Base-by-base conservation (phyloP, 2,329 filamentous ascomycete genomes). In the Penicillium corylophilum region DNA sequence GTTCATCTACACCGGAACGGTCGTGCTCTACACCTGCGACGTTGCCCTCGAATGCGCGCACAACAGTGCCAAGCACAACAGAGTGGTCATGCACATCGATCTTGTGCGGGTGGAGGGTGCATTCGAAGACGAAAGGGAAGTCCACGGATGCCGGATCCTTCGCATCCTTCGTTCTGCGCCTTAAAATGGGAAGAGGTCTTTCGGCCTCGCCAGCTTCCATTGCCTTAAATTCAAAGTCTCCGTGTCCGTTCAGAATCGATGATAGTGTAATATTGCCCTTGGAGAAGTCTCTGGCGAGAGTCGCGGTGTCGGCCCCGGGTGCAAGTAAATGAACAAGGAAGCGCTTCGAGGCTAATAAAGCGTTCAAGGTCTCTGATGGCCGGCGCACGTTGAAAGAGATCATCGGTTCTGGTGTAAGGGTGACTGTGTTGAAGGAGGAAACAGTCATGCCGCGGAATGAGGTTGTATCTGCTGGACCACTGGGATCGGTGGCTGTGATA, bases 311-410 rank as follows among this genome's bases (percentile, higher is more conserved):
- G 4, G 51, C 40, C 1, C 56, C 53, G 3, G 72, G 68, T 4
- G 70, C 60, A 4, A 83, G 71, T n/a, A 84, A 66, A 59, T 83
- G 78, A 0, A 82, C 74, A 6, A 74, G 72, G 55, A 86, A 80
- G 0, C 70, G 62, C 4, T 69, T 64, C 1, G 76, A 77, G 18
- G 57, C 55, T 38, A 67, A 60, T 8, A 86, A 79, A 6, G 80
- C 80, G 47, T 77, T 72, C 43, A 82, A 75, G 0, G 82, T 84
- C 33, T 78, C 73, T 1, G 82, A 85, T 2, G 81, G 80, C 2
- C 75, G 60, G 46, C 77, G 78, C 50, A 86, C 74, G 55, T 86
- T 86, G 74, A 86, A 86, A 1, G 81, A 82, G 23, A 86, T 73
- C n/a, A 82, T 73, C 0, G 83, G 81, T 1, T 64, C 57, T 1